Percentiles rank a stretch among this genome's conserved stretches.
phyloP scores from a whole-genome alignment of 2,329 filamentous ascomycete species.

The Microdochium bolleyi region DNA sequence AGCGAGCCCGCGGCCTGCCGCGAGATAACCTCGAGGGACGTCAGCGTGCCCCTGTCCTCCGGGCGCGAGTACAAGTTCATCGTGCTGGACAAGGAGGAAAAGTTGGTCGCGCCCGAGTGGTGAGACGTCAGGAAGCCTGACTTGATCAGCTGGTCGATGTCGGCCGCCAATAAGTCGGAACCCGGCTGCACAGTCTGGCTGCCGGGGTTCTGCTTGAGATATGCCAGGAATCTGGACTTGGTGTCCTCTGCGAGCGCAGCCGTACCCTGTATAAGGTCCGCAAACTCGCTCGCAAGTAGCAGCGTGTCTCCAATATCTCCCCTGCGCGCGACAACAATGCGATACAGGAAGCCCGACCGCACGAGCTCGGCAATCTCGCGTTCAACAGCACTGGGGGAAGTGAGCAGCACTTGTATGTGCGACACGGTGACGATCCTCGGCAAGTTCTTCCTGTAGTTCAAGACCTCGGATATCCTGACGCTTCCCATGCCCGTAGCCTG shows the following conservation, averaged over 20 bases:
- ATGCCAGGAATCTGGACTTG: constrained; percentile 40
- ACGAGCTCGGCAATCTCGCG: constrained; percentile 57
- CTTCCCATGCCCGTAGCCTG: constrained; percentile 53
- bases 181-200: constrained; percentile 29
- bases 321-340: constrained; percentile 54
- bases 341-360: constrained; percentile 47
- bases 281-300: constrained; percentile 49
- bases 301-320: constrained; percentile 58
- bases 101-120: constrained; percentile 23
- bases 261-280: constrained; percentile 32
- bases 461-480: constrained; percentile 51
- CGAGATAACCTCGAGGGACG: constrained; percentile 55
- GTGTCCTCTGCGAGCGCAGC: constrained; percentile 29
- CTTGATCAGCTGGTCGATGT: constrained; percentile 44
- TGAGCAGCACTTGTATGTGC: constrained; percentile 57
- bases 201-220: constrained; percentile 43
- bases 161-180: constrained; percentile 8
- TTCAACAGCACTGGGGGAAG: constrained; percentile 53
- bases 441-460: constrained; percentile 50
- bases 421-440: constrained; percentile 59
- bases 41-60: constrained; percentile 45
- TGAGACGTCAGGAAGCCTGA: constrained; percentile 59
- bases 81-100: constrained; percentile 20
- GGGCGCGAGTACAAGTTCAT: constrained; percentile 37
- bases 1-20: constrained; percentile 60